Evolutionary conservation across 106 monocot species (phyloP), one percentile per base, ranked within the genome.

Genomic region (Gastrodia elata): DNA sequence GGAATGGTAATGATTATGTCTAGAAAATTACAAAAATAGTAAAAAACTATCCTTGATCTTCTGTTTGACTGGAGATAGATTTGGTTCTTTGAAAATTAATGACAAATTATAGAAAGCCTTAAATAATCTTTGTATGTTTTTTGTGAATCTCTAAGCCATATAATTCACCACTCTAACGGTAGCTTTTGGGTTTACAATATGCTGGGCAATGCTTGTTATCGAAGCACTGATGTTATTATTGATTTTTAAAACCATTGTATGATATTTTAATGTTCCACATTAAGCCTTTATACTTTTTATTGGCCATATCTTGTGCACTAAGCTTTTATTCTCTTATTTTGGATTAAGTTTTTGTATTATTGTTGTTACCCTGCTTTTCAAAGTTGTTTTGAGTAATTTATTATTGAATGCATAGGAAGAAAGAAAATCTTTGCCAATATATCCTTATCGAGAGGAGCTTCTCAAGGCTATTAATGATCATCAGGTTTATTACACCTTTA

Each of bases 371-470:
- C 11, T 10, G 32, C 30, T 61, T 61, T 61, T 61, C 32, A 14
- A 30, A 61, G 14, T 61, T 61, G 61, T 61, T 13, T 61, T 61
- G 61, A 61, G 27, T 52, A 30, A 61, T 61, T 61, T 61, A 61
- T 61, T 10, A 10, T 1, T 32, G 61, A 32, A 61, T 61, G 61
- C 4, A 48, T 70, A 95, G 96, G 92, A 86, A 39, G 92, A 96
- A 5, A 80, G 92, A 49, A 96, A 92, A 80, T 86, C 81, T 41
- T 83, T 96, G 46, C 96, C 96, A 2, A 92, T 96, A 64, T 96
- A 81, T 79, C 87, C 80, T 38, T 92, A 86, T 41, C 83, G 92
- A 65, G 92, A 96, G 27, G 85, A 88, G 52, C 77, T 96, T 68
- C 96, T 96, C 4, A 59, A 87, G 68, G 96, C 96, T 68, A 64